Base-by-base conservation (phyloP, 371 early-diverging fungal genomes). In the Mucor ambiguus region DNA sequence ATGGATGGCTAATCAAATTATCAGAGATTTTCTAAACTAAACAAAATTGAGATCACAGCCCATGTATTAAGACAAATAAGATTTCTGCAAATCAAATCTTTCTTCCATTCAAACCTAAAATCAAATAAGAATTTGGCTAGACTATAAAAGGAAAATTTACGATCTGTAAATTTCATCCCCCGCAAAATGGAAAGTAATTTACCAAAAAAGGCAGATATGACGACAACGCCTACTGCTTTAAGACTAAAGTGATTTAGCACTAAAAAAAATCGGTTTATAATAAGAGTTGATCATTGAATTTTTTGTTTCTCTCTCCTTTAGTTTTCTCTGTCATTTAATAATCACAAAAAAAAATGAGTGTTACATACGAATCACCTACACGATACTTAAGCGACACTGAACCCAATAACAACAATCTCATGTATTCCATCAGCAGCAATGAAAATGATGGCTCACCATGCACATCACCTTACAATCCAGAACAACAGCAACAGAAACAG, bases 361-460 rank as follows among this genome's bases (percentile, higher is more conserved):
- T 68, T 35, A 61, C 43, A 48, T 68, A 37, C 29, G 63, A 74
- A 60, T 74, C 75, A 55, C 75, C 72, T 20, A 66, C 69, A 48
- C 58, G 35, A 26, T 49, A 65, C 46, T 24, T 55, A n/a, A 63
- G 55, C 55, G 63, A 63, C 30, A 37, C 11, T 9, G 46, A 46
- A 55, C 10, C 28, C 20, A 52, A 12, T 9, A 55, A 30, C 55
- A 55, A 30, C 55, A 32, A 30, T 4, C 1, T 46, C n/a, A 46
- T 46, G 46, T 20, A 20, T 22, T 46, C 46, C 46, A n/a, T 46
- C 46, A 22, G 22, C 22, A 46, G 46, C 46, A 46, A 46, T 46
- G 46, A 46, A 9, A 46, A 46, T 46, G 46, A 46, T 20, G 46
- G 46, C 4, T 46, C 46, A 9, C 22, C 46, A 46, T 46, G 46